These are phyloP conservation scores for Royoungia palumana DNA, from an alignment of 768 basidiomycete genomes.

Conservation along the genomic window DNA sequence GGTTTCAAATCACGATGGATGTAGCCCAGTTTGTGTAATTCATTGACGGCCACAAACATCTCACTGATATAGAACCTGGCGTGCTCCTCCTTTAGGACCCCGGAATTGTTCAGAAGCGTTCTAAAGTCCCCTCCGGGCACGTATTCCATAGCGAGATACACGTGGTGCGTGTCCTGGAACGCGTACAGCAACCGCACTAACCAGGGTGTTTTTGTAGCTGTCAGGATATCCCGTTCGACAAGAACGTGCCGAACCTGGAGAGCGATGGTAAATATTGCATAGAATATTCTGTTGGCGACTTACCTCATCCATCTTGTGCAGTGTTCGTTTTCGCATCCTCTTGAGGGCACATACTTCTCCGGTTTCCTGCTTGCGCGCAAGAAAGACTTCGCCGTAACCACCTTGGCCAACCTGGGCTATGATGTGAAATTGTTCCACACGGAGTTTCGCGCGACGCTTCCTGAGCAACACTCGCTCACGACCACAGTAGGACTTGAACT, in stretches of 20 bases:
- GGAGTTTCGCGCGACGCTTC: slow-evolving; percentile 86
- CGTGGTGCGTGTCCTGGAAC: slow-evolving; percentile 88
- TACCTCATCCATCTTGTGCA: slow-evolving; percentile 99
- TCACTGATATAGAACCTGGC: slow-evolving; percentile 96
- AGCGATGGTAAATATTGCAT: not conserved
- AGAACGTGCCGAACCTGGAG: slow-evolving; percentile 91
- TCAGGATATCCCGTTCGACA: slow-evolving; percentile 96
- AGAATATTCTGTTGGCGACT: slow-evolving; percentile 6
- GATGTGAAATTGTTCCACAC: slow-evolving; percentile 95
- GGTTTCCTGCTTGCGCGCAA: slow-evolving; percentile 92
- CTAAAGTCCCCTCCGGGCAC: slow-evolving; percentile 98
- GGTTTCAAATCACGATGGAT: slow-evolving; percentile 98
- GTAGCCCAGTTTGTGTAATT: slow-evolving; percentile 95
- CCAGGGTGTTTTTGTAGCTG: slow-evolving; percentile 97
- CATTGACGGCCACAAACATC: slow-evolving; percentile 94
- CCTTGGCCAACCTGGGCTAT: slow-evolving; percentile 99
- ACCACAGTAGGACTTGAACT: slow-evolving; percentile 91
- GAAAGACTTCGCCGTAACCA: slow-evolving; percentile 96
- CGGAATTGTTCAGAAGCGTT: slow-evolving; percentile 95
- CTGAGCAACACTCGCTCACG: slow-evolving; percentile 92
- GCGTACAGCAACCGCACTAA: slow-evolving; percentile 92
- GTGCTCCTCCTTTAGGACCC: slow-evolving; percentile 95
- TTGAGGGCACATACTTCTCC: slow-evolving; percentile 97
- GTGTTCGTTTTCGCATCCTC: slow-evolving; percentile 92
- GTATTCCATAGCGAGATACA: slow-evolving; percentile 99